Evolutionary conservation across 129 eudicot species (phyloP).

Genomic region (Flaveria linearis): DNA sequence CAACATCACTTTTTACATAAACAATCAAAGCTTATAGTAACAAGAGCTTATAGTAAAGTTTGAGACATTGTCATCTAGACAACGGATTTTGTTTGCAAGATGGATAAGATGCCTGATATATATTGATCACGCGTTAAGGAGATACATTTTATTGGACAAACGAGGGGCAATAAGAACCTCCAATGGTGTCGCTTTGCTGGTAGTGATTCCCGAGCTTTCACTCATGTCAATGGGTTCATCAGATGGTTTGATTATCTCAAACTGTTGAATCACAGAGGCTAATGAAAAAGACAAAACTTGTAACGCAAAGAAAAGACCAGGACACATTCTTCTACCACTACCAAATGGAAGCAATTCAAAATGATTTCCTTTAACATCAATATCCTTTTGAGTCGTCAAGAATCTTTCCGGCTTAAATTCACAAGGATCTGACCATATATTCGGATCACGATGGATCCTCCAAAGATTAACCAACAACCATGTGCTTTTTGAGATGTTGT

Average conservation of each 20-base stretch:
- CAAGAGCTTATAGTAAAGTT: too few species aligned
- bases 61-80: too few species aligned
- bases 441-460: background rate
- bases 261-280: background rate
- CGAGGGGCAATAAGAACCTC: background rate
- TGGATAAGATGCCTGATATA: too few species aligned
- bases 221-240: background rate
- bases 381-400: background rate
- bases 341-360: background rate
- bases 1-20: too few species aligned
- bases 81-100: too few species aligned
- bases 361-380: background rate
- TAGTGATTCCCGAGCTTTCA: background rate
- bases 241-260: background rate
- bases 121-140: too few species aligned
- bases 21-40: too few species aligned
- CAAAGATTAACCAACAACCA: background rate
- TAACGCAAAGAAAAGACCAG: background rate
- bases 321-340: background rate
- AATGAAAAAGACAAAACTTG: background rate
- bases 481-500: background rate
- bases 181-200: background rate
- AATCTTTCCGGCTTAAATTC: background rate
- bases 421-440: background rate
- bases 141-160: too few species aligned